Percentiles rank a stretch among this genome's conserved stretches.
Conservation (phyloP, 2,329 filamentous ascomycete genomes). For the Ascosphaera acerosa region DNA sequence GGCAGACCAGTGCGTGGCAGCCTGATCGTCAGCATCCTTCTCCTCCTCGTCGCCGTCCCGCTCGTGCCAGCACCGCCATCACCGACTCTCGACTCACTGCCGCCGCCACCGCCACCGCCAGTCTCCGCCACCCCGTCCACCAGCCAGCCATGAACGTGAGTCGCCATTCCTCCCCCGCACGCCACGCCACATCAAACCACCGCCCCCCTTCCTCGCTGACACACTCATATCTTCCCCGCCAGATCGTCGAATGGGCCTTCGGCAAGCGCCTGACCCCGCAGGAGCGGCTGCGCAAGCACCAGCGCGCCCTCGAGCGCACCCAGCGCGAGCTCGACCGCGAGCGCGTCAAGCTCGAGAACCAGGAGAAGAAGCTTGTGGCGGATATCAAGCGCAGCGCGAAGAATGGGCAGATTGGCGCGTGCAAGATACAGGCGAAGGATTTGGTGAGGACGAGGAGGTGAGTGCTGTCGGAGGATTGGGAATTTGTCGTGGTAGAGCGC, state of each 20-base stretch:
- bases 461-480: slow-evolving; percentile 45
- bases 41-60: no score
- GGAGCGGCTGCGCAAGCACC: slow-evolving; percentile 40
- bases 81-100: no score
- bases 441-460: slow-evolving; percentile 69
- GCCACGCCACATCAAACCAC: no score
- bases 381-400: slow-evolving; percentile 98
- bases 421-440: slow-evolving; percentile 96
- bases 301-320: slow-evolving; percentile 88
- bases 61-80: no score
- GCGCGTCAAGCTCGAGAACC: slow-evolving; percentile 85
- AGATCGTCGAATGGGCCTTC: slow-evolving; percentile 98
- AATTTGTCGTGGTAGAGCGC: slow-evolving; percentile 66
- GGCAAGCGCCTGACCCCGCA: slow-evolving; percentile 97
- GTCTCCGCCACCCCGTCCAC: no score
- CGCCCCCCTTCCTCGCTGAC: no score
- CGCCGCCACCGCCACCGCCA: no score
- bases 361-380: slow-evolving; percentile 86
- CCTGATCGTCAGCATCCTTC: no score
- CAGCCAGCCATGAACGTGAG: no score
- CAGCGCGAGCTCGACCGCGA: slow-evolving; percentile 91
- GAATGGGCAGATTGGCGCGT: slow-evolving; percentile 93
- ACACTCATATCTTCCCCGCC: slow-evolving; percentile 6
- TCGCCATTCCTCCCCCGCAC: no score
- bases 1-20: no score